These are phyloP conservation scores for Aspergillus nanangensis DNA, from an alignment of 495 filamentous ascomycete species.

Conservation along the genomic window DNA sequence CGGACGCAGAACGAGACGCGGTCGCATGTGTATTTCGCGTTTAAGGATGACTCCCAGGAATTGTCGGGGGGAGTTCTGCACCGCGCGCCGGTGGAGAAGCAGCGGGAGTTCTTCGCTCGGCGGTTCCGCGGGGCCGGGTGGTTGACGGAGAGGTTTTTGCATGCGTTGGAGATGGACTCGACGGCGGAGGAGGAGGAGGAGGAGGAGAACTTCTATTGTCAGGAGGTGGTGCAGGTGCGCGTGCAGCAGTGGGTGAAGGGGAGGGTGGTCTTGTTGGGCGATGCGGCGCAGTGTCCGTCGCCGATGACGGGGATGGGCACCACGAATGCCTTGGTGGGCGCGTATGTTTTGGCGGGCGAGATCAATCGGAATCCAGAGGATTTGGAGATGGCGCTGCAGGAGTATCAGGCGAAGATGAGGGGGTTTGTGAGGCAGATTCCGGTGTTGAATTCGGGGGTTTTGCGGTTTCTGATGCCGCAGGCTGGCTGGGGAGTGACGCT, in stretches of 20 bases:
- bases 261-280: conserved; percentile 49
- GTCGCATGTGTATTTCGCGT: conserved; percentile 20
- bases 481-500: conserved; percentile 20
- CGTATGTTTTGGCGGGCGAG: conserved; percentile 52
- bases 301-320: conserved; percentile 49
- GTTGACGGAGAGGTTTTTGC: conserved; percentile 34
- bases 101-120: conserved; percentile 22
- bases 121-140: conserved; percentile 42
- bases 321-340: conserved; percentile 39
- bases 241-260: conserved; percentile 40
- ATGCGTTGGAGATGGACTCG: conserved; percentile 26
- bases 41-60: conserved; percentile 15
- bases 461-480: conserved; percentile 15
- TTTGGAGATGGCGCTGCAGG: conserved; percentile 16
- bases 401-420: conserved; percentile 23
- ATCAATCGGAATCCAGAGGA: conserved; percentile 23
- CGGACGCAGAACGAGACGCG: conserved; percentile 17
- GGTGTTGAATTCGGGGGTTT: conserved; percentile 11
- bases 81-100: conserved; percentile 14
- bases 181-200: no score
- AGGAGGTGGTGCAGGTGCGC: conserved; percentile 36
- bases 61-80: conserved; percentile 12
- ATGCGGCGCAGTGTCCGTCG: conserved; percentile 50
- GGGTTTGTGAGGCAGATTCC: conserved; percentile 29
- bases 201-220: conserved; percentile 46